Percentiles rank a stretch among this genome's conserved stretches.
These are phyloP conservation scores for Alternaria infectoria DNA, from an alignment of 2,329 filamentous ascomycete species.

Conservation along the genomic window DNA sequence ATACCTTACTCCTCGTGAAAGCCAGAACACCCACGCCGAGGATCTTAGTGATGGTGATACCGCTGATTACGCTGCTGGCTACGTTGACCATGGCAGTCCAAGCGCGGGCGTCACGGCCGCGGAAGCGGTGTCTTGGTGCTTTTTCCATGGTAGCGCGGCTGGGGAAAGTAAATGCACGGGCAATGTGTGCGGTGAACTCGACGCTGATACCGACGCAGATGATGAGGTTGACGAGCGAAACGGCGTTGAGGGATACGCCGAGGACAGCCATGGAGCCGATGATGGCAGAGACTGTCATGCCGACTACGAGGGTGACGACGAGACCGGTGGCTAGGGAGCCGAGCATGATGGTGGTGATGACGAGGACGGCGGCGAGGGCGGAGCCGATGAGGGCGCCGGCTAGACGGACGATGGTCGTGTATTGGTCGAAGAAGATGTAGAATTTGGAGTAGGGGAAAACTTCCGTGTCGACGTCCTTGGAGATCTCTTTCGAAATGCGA, in stretches of 20 bases:
- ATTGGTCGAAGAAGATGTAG: slow-evolving; percentile 99
- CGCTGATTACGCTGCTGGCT: slow-evolving; percentile 90
- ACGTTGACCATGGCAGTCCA: slow-evolving; percentile 96
- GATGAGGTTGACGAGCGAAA: slow-evolving; percentile 93
- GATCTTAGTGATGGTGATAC: slow-evolving; percentile 95
- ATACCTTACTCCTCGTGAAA: slow-evolving; percentile 83
- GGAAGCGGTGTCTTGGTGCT: slow-evolving; percentile 73
- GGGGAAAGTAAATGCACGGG: slow-evolving; percentile 94
- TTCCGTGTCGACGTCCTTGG: slow-evolving; percentile 72
- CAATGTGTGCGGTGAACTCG: slow-evolving; percentile 97
- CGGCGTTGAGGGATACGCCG: slow-evolving; percentile 89
- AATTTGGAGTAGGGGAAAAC: slow-evolving; percentile 98
- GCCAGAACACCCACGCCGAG: slow-evolving; percentile 90
- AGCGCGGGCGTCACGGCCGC: slow-evolving; percentile 80
- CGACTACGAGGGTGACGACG: slow-evolving; percentile 83
- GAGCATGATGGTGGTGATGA: slow-evolving; percentile 78
- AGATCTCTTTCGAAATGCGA: slow-evolving; percentile 81
- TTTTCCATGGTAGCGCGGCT: slow-evolving; percentile 80
- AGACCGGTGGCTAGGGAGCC: slow-evolving; percentile 82
- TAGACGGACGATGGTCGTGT: slow-evolving; percentile 80
- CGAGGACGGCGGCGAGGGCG: slow-evolving; percentile 83
- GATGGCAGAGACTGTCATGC: slow-evolving; percentile 94
- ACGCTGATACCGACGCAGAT: slow-evolving; percentile 97
- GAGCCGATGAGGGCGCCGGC: slow-evolving; percentile 81
- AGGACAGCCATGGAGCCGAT: slow-evolving; percentile 93